A percentile compares a stretch with the other conserved stretches of the same genome.
Evolutionary conservation across 192 early-diverging fungal genomes (phyloP).

Genomic region (Entomortierella lignicola): DNA sequence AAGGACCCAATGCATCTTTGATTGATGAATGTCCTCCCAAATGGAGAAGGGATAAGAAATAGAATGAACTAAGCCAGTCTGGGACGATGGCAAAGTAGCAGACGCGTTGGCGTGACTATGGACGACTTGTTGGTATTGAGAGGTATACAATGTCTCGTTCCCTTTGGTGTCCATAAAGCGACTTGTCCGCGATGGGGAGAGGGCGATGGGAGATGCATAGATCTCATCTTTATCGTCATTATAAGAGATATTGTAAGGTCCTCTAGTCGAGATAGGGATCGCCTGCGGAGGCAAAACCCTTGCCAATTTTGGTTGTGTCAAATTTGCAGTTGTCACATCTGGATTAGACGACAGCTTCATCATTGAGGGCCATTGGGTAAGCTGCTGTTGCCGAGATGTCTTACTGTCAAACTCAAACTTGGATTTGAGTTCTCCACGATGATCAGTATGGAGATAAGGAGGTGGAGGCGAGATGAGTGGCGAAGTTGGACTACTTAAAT

Average conservation of each 20-base stretch:
- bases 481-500: slow-evolving; percentile 23
- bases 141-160: slow-evolving; percentile 6
- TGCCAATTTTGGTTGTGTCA: slow-evolving; percentile 32
- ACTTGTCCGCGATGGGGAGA: background rate
- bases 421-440: background rate
- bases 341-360: slow-evolving; percentile 6
- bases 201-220: background rate
- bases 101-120: background rate
- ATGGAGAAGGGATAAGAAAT: slow-evolving; percentile 16
- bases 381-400: slow-evolving; percentile 10
- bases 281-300: slow-evolving; percentile 30
- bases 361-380: slow-evolving; percentile 22
- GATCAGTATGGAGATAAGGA: slow-evolving; percentile 32
- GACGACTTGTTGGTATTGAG: background rate
- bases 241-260: background rate
- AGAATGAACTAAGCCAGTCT: background rate
- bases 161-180: slow-evolving; percentile 6
- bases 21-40: slow-evolving; percentile 32
- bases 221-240: background rate
- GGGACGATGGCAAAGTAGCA: background rate
- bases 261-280: slow-evolving; percentile 9
- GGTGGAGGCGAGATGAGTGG: slow-evolving; percentile 47
- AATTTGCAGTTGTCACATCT: slow-evolving; percentile 8
- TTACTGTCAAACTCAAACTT: slow-evolving; percentile 5
- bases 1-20: slow-evolving; percentile 31